Base-by-base conservation (phyloP, 2,329 filamentous ascomycete genomes). In the Phialophora expanda region DNA sequence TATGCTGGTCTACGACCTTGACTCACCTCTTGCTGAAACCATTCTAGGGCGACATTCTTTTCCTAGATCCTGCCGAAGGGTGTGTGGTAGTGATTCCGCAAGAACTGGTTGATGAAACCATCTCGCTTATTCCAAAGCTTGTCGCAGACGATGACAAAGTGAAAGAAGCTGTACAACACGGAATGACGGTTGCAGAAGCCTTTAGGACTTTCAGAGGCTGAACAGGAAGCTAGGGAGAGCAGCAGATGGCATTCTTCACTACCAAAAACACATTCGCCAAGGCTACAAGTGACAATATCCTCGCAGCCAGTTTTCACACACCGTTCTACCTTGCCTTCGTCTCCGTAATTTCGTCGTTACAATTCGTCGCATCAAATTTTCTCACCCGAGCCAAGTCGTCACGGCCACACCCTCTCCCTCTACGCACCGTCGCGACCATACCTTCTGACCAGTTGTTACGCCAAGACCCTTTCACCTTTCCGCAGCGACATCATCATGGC, bases 41-140 rank as follows among this genome's bases (percentile, higher is more conserved):
- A 28, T 56, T 4, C 8, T 78, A 75, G 79, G 88, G 89, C 7
- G 90, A 93, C 75, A 82, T 92, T 44, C 81, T 91, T 54, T 88
- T 91, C 76, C 85, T 86, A 63, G 90, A 93, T 74, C 83, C 86
- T 4, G 78, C 80, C n/a, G 90, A 91, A 69, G 90, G 89, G 0
- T 34, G 32, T 34, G 85, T 90, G 1, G 89, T 91, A 12, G 82
- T 86, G 30, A 89, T 93, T 64, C 90, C 90, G 0, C 78, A 80
- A 56, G 83, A 82, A 38, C 85, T 86, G 72, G 75, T 92, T 9
- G 80, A 83, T 11, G 82, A 84, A 56, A 85, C 91, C 22, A 73
- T 91, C 12, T 84, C 85, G 56, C 73, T 91, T 69, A 79, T 90
- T 70, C 87, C 88, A 5, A 78, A 76, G 66, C 73, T 83, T 60